A percentile compares a stretch with the other conserved stretches of the same genome.
Evolutionary conservation across 345 rosid species (phyloP).

Genomic region (Euphorbia pulcherrima): DNA sequence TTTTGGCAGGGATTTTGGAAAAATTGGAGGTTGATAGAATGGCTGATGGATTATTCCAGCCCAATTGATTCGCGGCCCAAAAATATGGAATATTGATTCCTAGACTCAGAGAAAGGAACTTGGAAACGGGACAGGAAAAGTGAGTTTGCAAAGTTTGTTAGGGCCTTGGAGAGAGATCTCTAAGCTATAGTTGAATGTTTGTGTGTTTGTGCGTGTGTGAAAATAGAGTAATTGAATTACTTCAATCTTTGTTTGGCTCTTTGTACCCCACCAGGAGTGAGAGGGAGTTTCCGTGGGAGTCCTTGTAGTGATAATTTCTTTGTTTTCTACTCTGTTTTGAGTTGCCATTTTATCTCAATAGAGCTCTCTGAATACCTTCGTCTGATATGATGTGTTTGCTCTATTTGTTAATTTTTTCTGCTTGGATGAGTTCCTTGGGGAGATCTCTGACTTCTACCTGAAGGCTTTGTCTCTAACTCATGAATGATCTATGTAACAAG

Average conservation of each 20-base stretch:
- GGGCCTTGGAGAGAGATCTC: neutral
- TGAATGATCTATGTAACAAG: neutral
- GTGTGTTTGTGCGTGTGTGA: neutral
- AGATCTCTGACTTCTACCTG: neutral
- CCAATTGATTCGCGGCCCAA: neutral
- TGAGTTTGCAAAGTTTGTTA: neutral
- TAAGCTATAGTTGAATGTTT: neutral
- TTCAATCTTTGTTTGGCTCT: neutral
- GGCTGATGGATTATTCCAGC: neutral
- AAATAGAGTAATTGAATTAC: neutral
- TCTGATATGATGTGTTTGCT: neutral
- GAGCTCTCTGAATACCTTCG: neutral
- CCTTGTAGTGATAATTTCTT: neutral
- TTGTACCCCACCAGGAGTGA: neutral
- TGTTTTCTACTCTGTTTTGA: neutral
- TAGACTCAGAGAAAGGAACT: neutral
- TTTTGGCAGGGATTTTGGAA: neutral
- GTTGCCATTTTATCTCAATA: neutral
- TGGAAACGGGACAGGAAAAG: neutral
- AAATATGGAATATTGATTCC: neutral
- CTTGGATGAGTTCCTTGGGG: neutral
- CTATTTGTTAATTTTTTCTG: neutral
- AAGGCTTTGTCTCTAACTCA: neutral
- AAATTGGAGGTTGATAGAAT: neutral
- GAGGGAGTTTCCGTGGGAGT: neutral